A percentile compares a stretch with the other conserved stretches of the same genome.
Conservation (phyloP, 345 rosid species). For the Aethionema arabicum region DNA sequence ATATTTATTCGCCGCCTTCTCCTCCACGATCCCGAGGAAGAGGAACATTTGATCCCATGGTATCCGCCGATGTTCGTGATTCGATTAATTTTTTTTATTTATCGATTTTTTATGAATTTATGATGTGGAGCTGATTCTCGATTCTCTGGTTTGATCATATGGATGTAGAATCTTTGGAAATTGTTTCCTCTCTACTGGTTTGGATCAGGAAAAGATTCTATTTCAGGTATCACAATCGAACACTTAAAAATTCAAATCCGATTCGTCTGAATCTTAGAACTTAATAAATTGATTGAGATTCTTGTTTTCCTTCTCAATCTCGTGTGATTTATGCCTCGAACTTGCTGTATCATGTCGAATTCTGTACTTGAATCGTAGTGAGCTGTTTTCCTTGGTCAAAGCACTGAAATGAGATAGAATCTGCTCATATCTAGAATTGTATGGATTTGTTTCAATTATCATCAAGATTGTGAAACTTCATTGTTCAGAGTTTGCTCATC, state of each 20-base stretch:
- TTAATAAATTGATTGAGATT: background rate
- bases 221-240: conserved; percentile 44
- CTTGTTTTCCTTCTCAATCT: background rate
- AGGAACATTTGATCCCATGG: conserved; percentile 27
- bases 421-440: background rate
- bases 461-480: background rate
- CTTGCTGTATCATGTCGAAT: background rate
- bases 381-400: background rate
- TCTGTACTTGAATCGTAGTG: background rate
- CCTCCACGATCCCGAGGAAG: conserved; percentile 26
- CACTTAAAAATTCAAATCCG: background rate
- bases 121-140: background rate
- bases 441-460: background rate
- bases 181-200: conserved; percentile 36
- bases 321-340: background rate
- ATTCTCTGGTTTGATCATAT: conserved; percentile 4
- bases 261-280: background rate
- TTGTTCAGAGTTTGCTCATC: too few relatives aligned
- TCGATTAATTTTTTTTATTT: background rate
- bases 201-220: conserved; percentile 38
- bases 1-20: conserved; percentile 9
- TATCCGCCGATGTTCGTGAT: conserved; percentile 32
- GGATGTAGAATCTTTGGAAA: conserved; percentile 43
- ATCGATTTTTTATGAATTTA: background rate
- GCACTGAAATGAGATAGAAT: background rate